Evolutionary conservation across 1,284 basidiomycete species (phyloP).

Genomic region (Vanrija sp.): DNA sequence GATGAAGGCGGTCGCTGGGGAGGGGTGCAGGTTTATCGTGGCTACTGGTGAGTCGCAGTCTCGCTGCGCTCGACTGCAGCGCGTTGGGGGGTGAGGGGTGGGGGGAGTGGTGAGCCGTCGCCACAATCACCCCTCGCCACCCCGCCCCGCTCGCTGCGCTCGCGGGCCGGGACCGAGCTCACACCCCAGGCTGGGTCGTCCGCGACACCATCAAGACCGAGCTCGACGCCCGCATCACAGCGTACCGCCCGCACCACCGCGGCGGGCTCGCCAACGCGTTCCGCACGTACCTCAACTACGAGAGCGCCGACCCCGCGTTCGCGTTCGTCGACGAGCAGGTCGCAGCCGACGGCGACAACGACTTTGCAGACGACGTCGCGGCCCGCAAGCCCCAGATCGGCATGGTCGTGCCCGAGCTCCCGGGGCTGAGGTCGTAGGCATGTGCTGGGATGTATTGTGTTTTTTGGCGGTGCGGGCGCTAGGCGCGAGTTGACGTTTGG

Average conservation of each 20-base stretch:
- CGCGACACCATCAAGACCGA: not conserved
- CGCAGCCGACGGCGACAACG: slow-evolving; percentile 10
- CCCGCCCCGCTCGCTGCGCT: too few relatives aligned
- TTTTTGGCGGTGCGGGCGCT: too few relatives aligned
- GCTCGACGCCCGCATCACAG: slow-evolving; percentile 2
- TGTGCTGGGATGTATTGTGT: too few relatives aligned
- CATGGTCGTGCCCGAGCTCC: too few relatives aligned
- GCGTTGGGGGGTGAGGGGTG: too few relatives aligned
- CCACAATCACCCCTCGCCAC: too few relatives aligned
- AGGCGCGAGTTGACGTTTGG: too few relatives aligned
- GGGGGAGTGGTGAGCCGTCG: too few relatives aligned
- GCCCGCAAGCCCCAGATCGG: too few relatives aligned
- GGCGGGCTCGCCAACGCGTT: slow-evolving; percentile 13
- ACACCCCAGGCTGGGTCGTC: slow-evolving; percentile 5
- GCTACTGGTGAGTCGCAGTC: not conserved
- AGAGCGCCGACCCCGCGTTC: not conserved
- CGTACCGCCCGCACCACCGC: slow-evolving; percentile 9
- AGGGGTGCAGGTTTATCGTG: slow-evolving; percentile 4
- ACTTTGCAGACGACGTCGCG: not conserved
- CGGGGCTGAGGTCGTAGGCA: too few relatives aligned
- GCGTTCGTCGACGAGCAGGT: not conserved
- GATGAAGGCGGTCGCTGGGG: not conserved
- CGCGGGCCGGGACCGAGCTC: not conserved
- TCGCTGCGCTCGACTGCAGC: too few relatives aligned
- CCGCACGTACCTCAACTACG: slow-evolving; percentile 12